phyloP scores from a whole-genome alignment of 2,329 filamentous ascomycete species.

The Penicillium concentricum region DNA sequence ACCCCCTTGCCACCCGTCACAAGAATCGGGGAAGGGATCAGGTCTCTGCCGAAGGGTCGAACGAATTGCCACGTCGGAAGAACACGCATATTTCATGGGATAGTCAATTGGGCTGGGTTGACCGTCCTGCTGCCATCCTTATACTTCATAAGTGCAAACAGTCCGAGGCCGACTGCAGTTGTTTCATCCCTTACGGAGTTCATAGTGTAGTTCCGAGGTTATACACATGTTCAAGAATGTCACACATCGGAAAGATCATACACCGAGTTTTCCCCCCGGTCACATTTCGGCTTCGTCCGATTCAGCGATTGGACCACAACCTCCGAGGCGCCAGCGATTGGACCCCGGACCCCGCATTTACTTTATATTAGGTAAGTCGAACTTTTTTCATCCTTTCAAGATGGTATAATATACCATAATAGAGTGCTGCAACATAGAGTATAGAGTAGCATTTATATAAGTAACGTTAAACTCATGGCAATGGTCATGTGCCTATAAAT shows the following conservation, averaged over 20 bases:
- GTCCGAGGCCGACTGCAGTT: slow-evolving; percentile 10
- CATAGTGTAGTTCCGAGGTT: slow-evolving; percentile 2
- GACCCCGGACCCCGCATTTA: slow-evolving; percentile 30
- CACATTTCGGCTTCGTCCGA: slow-evolving; percentile 22
- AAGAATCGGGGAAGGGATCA: background rate
- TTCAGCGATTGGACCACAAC: slow-evolving; percentile 19
- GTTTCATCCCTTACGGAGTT: background rate
- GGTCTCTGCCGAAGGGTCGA: slow-evolving; percentile 1
- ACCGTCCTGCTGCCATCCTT: background rate
- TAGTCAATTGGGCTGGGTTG: background rate
- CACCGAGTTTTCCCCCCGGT: slow-evolving; percentile 17
- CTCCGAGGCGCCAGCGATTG: slow-evolving; percentile 22
- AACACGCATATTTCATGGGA: slow-evolving; percentile 2
- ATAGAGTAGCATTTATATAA: background rate
- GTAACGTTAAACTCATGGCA: background rate
- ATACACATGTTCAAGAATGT: slow-evolving; percentile 6
- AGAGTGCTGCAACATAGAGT: too few species aligned
- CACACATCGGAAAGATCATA: slow-evolving; percentile 17
- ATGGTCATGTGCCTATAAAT: slow-evolving; percentile 4
- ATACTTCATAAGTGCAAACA: slow-evolving; percentile 2
- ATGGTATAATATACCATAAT: too few species aligned
- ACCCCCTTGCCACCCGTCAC: slow-evolving; percentile 1
- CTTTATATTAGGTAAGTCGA: slow-evolving; percentile 21
- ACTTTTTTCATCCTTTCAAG: background rate
- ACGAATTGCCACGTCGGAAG: background rate